Evolutionary conservation across 2,329 filamentous ascomycete genomes (phyloP), one percentile per base, ranked within the genome.

Genomic region (Alternaria sp.): DNA sequence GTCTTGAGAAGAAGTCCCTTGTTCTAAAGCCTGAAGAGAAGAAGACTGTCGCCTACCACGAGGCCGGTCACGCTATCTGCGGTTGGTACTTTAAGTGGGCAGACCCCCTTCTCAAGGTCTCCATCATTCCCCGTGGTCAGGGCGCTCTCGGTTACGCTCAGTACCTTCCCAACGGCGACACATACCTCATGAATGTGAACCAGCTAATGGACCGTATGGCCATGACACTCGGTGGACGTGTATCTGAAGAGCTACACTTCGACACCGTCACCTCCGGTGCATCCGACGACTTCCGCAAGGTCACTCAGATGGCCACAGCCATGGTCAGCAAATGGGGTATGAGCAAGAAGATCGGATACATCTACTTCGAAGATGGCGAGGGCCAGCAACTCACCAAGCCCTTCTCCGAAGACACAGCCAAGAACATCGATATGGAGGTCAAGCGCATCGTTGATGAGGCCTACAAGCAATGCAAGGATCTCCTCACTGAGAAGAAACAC

Each of bases 321-420:
- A 99, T 99, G 95, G 95, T 99, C 30, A 99, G 94, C n/a, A 92
- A 97, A 79, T 99, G 93, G 90, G 95, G 95, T 69, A 99, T 99
- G 95, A 96, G 91, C 41, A 88, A 92, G 68, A 96, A 96, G 82
- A 90, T 99, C 47, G 94, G 94, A 30, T 94, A 94, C 66, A 85
- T 99, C 64, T 91, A 96, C 84, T 99, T 94, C 79, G 91, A 95
- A 72, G 87, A 90, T 68, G 91, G 92, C 76, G 86, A 93, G 73
- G 87, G 91, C 65, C 91, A 92, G 77, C 89, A 92, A 74, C 81
- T 97, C 61, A 89, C 94, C 77, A 99, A 99, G 84, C 95, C 95
- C 0, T 99, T 98, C 81, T 94, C 93, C 22, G 95, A 99, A 82
- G 86, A 93, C 54, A 99, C 95, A 3, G 95, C 94, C 18, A 91